Evolutionary conservation across 2,329 filamentous ascomycete species (phyloP).

Genomic region (Fusarium sp.): DNA sequence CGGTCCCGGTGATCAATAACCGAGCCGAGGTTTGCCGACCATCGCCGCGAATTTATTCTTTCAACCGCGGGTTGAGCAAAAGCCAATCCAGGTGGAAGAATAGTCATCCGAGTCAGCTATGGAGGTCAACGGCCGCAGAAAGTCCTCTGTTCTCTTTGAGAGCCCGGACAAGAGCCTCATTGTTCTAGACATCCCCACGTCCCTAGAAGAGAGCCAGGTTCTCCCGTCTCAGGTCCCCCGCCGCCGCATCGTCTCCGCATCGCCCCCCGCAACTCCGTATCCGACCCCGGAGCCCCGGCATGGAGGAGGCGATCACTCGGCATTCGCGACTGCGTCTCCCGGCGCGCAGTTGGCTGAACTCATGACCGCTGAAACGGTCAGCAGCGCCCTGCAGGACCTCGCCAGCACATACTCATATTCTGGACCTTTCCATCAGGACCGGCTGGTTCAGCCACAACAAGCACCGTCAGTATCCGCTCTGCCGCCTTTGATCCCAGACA

Average conservation of each 20-base stretch:
- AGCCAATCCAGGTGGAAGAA: conserved; percentile 7
- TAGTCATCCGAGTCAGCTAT: conserved; percentile 9
- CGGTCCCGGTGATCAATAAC: conserved; percentile 39
- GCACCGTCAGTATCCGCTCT: conserved; percentile 7
- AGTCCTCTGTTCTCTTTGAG: conserved; percentile 49
- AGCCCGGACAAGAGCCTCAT: conserved; percentile 57
- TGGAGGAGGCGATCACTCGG: conserved; percentile 42
- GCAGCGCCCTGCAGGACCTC: conserved; percentile 55
- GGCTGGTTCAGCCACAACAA: conserved; percentile 41
- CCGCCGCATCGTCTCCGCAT: conserved; percentile 58
- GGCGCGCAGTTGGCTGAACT: conserved; percentile 64
- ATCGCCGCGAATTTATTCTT: conserved; percentile 31
- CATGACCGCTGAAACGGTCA: conserved; percentile 61
- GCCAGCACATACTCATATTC: conserved; percentile 41
- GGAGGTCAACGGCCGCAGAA: conserved; percentile 10
- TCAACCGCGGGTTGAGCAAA: conserved; percentile 17
- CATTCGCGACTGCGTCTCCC: conserved; percentile 46
- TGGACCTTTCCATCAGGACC: conserved; percentile 61
- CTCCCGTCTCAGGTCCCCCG: conserved; percentile 50
- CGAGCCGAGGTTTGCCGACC: conserved; percentile 47
- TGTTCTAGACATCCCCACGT: conserved; percentile 75
- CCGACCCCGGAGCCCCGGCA: conserved; percentile 61
- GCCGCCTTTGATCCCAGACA: conserved; percentile 52
- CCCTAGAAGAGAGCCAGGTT: conserved; percentile 74
- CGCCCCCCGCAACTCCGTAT: conserved; percentile 58